Evolutionary conservation across 2,329 filamentous ascomycete species (phyloP).

Genomic region (Cercospora sp.): DNA sequence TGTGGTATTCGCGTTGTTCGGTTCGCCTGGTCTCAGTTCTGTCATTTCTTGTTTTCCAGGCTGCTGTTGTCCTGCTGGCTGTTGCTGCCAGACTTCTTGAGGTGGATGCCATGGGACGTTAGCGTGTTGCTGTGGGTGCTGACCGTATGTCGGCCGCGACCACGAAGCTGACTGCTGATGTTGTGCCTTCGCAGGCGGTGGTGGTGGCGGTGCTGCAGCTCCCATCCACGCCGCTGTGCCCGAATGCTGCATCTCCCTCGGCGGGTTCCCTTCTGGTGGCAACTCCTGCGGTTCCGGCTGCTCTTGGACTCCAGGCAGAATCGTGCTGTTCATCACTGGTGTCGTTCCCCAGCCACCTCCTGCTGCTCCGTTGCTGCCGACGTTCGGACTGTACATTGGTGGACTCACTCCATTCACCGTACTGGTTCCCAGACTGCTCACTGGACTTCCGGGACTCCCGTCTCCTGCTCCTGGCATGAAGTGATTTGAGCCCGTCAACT

Average conservation of each 20-base stretch:
- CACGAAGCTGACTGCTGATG: neutral
- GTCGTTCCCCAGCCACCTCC: neutral
- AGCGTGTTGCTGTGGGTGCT: neutral
- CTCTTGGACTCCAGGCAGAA: slow-evolving; percentile 5
- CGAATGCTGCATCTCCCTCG: slow-evolving; percentile 1
- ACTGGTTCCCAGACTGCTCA: slow-evolving; percentile 11
- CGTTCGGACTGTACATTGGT: slow-evolving; percentile 5
- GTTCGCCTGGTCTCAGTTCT: neutral
- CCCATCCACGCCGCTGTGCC: neutral
- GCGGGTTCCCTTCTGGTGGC: slow-evolving; percentile 16
- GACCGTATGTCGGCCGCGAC: neutral
- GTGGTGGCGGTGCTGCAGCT: neutral
- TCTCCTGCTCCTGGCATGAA: slow-evolving; percentile 1
- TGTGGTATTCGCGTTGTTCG: neutral
- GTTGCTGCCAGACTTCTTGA: neutral
- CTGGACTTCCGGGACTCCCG: neutral
- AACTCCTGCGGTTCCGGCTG: slow-evolving; percentile 18
- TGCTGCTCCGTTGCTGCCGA: neutral
- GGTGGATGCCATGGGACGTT: neutral
- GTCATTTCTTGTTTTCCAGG: neutral
- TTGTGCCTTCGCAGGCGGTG: neutral
- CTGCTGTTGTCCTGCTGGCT: neutral
- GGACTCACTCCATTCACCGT: slow-evolving; percentile 1
- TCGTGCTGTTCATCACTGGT: neutral
- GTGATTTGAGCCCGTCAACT: slow-evolving; percentile 16